Percentiles rank a stretch among this genome's conserved stretches.
phyloP scores from a whole-genome alignment of 1,284 basidiomycete species.

The Irpex sp. region DNA sequence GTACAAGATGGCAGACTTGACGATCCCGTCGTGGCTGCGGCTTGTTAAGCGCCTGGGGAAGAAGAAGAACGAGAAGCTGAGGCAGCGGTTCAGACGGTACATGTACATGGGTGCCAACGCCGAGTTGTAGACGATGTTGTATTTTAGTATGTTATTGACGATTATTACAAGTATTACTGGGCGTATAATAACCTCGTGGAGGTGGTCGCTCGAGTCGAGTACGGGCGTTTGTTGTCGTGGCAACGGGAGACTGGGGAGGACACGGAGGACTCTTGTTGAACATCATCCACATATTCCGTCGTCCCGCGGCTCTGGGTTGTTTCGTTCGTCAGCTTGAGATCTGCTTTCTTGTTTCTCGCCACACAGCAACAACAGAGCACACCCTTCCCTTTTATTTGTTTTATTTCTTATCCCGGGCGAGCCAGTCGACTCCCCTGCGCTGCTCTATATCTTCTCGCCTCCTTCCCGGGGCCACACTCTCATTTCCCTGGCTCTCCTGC shows the following conservation, averaged over 20 bases:
- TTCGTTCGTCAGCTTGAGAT: background rate
- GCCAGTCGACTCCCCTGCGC: background rate
- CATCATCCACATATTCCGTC: background rate
- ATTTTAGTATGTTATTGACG: background rate
- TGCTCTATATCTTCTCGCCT: background rate
- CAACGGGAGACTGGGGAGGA: background rate
- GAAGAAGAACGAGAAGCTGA: slow-evolving; percentile 54
- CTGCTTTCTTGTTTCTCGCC: background rate
- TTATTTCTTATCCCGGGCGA: background rate
- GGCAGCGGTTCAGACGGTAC: slow-evolving; percentile 60
- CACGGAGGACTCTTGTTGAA: background rate
- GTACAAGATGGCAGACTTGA: slow-evolving; percentile 72
- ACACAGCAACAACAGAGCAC: background rate
- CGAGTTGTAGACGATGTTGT: slow-evolving; percentile 25
- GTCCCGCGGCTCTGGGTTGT: background rate
- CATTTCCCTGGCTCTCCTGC: background rate
- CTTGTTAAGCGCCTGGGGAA: slow-evolving; percentile 64
- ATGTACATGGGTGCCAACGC: slow-evolving; percentile 63
- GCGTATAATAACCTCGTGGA: slow-evolving; percentile 1
- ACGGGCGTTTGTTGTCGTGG: background rate
- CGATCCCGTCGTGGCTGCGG: slow-evolving; percentile 73
- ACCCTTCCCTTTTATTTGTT: background rate
- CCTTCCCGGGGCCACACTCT: background rate
- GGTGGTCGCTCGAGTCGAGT: background rate
- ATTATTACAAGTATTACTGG: background rate